Conservation (phyloP, 1,284 basidiomycete genomes). For the Rhodotorula sp. region DNA sequence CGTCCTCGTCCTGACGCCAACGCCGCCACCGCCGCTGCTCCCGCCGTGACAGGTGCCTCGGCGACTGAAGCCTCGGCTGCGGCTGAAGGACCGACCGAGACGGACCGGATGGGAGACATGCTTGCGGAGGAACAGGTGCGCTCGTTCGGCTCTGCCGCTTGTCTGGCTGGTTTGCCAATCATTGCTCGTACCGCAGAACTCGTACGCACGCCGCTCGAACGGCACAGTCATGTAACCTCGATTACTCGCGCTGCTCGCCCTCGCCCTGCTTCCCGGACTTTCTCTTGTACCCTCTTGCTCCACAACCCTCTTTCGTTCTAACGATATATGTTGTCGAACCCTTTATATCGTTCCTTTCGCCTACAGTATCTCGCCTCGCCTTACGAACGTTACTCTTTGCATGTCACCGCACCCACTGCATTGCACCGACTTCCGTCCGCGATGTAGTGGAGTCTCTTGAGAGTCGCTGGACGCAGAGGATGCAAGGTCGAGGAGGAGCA, state of each 20-base stretch:
- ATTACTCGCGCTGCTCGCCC: background rate
- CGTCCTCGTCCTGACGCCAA: conserved; percentile 22
- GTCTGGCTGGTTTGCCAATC: background rate
- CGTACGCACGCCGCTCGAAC: conserved; percentile 8
- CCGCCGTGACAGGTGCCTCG: conserved; percentile 20
- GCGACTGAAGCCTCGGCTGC: conserved; percentile 32
- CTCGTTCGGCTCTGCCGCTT: too few relatives aligned
- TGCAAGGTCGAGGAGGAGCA: too few relatives aligned
- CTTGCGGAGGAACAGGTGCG: conserved; percentile 44
- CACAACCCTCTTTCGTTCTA: background rate
- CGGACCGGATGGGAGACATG: conserved; percentile 46
- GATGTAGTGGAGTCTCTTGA: too few relatives aligned
- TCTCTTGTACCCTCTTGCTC: background rate
- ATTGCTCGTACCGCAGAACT: background rate
- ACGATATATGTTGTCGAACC: background rate
- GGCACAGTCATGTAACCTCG: conserved; percentile 14
- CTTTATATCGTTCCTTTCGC: background rate
- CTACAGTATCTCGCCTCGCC: too few relatives aligned
- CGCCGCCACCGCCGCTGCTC: conserved; percentile 10
- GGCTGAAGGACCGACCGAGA: conserved; percentile 48
- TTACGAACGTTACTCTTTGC: too few relatives aligned
- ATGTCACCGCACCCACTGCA: too few relatives aligned
- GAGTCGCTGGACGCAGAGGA: too few relatives aligned
- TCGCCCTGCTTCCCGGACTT: background rate
- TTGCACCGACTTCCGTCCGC: too few relatives aligned